These are phyloP conservation scores for Cornus florida DNA, from an alignment of 148 eudicot genomes.

Conservation along the genomic window DNA sequence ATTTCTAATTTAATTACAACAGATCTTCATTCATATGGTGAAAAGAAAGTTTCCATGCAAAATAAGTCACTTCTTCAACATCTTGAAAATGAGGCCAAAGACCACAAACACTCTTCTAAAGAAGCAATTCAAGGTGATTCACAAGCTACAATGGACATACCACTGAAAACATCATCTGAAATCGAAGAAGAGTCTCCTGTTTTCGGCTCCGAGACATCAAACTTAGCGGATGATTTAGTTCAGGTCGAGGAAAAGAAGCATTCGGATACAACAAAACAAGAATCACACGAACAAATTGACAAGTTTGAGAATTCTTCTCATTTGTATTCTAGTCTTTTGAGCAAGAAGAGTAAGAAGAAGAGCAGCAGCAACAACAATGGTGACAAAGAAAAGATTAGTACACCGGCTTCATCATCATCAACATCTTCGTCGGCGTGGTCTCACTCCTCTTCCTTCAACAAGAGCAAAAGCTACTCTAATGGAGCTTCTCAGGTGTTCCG, in stretches of 20 bases:
- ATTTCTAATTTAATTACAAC: background rate
- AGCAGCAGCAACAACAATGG: background rate
- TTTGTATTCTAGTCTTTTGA: slow-evolving; percentile 1
- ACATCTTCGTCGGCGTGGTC: slow-evolving; percentile 4
- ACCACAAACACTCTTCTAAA: background rate
- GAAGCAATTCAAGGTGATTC: slow-evolving; percentile 8
- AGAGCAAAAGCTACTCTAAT: slow-evolving; percentile 33
- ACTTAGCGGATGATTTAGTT: slow-evolving; percentile 26
- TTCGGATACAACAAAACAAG: background rate
- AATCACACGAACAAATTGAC: background rate
- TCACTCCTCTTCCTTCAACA: slow-evolving; percentile 14
- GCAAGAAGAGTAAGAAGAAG: background rate
- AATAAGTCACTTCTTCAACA: background rate
- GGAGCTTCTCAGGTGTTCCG: slow-evolving; percentile 27
- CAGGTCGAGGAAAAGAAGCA: slow-evolving; percentile 23
- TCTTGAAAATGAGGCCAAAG: background rate
- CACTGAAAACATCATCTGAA: slow-evolving; percentile 28
- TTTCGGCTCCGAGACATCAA: slow-evolving; percentile 43
- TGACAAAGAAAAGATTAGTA: slow-evolving; percentile 12
- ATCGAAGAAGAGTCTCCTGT: slow-evolving; percentile 34
- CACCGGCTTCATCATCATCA: background rate
- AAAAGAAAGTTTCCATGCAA: slow-evolving; percentile 10
- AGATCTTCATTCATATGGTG: slow-evolving; percentile 20
- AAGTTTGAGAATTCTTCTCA: background rate
- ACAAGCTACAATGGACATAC: slow-evolving; percentile 11